phyloP scores from a whole-genome alignment of 2,329 filamentous ascomycete genomes.

The Aspergillus pseudoviridinutans region DNA sequence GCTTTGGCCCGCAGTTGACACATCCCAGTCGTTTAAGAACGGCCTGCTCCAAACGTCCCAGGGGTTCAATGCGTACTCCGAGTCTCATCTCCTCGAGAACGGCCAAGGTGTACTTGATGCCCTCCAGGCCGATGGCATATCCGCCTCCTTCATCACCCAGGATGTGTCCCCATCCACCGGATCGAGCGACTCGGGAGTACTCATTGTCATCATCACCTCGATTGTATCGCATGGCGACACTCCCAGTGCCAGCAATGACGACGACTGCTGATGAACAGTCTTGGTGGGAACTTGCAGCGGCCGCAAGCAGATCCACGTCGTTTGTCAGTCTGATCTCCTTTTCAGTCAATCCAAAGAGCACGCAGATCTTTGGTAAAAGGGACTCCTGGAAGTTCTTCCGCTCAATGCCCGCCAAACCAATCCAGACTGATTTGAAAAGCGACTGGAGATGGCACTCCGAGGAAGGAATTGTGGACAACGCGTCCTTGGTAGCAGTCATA shows the following conservation, averaged over 20 bases:
- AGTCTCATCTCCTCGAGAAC: constrained; percentile 25
- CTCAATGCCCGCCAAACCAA: constrained; percentile 41
- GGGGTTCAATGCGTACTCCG: background rate
- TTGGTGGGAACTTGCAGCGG: constrained; percentile 16
- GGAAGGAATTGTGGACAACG: constrained; percentile 9
- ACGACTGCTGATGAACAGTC: constrained; percentile 25
- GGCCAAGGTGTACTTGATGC: constrained; percentile 30
- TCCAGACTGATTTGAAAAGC: constrained; percentile 33
- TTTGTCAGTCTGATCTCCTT: constrained; percentile 30
- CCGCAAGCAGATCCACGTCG: constrained; percentile 40
- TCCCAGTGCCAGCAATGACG: constrained; percentile 44
- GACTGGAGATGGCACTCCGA: background rate
- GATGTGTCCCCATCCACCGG: constrained; percentile 44
- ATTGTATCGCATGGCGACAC: constrained; percentile 40
- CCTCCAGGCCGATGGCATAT: constrained; percentile 39
- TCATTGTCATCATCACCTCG: constrained; percentile 5
- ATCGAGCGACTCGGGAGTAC: constrained; percentile 29
- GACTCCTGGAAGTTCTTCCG: constrained; percentile 25
- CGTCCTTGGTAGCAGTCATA: constrained; percentile 14
- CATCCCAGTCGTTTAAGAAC: constrained; percentile 14
- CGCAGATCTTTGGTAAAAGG: constrained; percentile 25
- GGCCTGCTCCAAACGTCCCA: constrained; percentile 10
- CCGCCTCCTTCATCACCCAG: constrained; percentile 45
- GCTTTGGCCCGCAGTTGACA: background rate
- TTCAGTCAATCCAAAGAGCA: constrained; percentile 23